phyloP scores from a whole-genome alignment of 75 land plant species.

The Picea sitchensis region DNA sequence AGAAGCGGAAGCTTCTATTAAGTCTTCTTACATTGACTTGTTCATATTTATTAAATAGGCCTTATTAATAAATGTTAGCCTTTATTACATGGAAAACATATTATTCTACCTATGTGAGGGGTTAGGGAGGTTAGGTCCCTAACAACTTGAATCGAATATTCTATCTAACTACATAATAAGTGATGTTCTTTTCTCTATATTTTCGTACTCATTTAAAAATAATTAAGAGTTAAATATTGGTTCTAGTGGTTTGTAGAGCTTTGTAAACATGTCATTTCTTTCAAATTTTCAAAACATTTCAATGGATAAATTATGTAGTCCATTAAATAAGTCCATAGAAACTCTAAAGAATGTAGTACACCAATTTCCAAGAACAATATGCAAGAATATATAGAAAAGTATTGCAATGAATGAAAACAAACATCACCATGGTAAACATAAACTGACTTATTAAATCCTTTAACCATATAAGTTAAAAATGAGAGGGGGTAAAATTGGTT shows the following conservation, averaged over 20 bases:
- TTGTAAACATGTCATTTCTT: constrained; percentile 32
- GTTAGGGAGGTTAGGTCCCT: too few relatives aligned
- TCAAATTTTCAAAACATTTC: neutral
- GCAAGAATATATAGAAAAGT: constrained; percentile 16
- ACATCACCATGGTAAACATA: neutral
- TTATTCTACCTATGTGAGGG: too few relatives aligned
- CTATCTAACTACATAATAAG: constrained; percentile 24
- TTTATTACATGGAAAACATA: too few relatives aligned
- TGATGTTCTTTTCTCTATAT: constrained; percentile 31
- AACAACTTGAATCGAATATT: too few relatives aligned
- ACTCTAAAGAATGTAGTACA: constrained; percentile 49
- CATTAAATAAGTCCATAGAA: constrained; percentile 30
- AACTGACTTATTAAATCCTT: neutral
- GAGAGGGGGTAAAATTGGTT: neutral
- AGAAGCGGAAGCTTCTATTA: too few relatives aligned
- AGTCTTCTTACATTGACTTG: too few relatives aligned
- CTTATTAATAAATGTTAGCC: too few relatives aligned
- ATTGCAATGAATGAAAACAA: neutral
- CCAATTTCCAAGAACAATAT: constrained; percentile 65
- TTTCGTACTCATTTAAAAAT: constrained; percentile 15
- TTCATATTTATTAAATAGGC: too few relatives aligned
- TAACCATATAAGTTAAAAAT: neutral
- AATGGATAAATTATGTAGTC: constrained; percentile 15
- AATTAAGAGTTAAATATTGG: neutral
- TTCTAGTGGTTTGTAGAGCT: constrained; percentile 11